Conservation (phyloP, 2,329 filamentous ascomycete genomes). For the Pseudopyricularia cyperi region DNA sequence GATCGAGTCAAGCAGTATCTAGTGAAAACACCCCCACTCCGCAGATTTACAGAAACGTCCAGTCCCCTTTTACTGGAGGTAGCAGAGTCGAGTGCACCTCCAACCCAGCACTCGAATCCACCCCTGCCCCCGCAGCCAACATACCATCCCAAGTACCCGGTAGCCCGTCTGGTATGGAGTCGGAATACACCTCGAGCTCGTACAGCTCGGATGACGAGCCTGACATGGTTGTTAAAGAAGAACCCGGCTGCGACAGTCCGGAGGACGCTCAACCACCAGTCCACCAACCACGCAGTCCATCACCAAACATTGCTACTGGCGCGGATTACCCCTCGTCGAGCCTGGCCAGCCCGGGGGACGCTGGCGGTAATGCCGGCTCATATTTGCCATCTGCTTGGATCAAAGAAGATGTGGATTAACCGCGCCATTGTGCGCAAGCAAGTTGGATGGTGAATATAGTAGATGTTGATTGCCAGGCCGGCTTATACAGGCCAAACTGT, state of each 20-base stretch:
- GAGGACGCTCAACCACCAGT: too few species aligned
- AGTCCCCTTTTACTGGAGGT: too few species aligned
- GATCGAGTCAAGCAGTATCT: too few species aligned
- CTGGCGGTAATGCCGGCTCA: neutral
- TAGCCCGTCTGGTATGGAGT: neutral
- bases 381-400: neutral
- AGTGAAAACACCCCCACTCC: too few species aligned
- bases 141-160: neutral
- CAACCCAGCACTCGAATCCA: neutral
- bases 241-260: neutral
- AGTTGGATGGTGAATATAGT: too few species aligned
- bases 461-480: too few species aligned
- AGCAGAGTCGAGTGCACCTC: too few species aligned
- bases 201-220: neutral
- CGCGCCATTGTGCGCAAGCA: too few species aligned
- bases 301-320: neutral
- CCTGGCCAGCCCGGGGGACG: neutral
- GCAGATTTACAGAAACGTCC: too few species aligned
- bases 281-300: neutral
- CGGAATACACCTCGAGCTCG: neutral
- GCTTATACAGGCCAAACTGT: too few species aligned
- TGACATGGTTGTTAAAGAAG: neutral
- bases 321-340: neutral
- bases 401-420: too few species aligned
- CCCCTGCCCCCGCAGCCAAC: neutral